Percentiles rank a stretch among this genome's conserved stretches.
phyloP scores from a whole-genome alignment of 306 rosid species.

The Mimosa pudica region DNA sequence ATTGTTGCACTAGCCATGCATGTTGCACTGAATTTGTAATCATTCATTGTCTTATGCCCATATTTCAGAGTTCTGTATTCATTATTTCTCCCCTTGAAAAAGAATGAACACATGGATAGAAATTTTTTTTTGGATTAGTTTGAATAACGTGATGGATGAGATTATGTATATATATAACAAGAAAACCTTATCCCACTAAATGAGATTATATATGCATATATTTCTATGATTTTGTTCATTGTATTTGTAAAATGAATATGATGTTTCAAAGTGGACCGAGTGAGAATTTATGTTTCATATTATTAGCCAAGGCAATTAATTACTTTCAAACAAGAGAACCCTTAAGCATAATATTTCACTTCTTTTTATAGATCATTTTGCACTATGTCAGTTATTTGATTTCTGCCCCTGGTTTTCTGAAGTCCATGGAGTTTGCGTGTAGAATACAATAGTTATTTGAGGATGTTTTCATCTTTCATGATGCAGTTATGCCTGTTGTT shows the following conservation, averaged over 20 bases:
- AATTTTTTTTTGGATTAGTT: not conserved
- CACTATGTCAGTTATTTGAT: not conserved
- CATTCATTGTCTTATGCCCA: not conserved
- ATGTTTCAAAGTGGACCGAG: conserved; percentile 22
- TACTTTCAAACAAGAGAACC: not conserved
- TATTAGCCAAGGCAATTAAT: not conserved
- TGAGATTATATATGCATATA: no score
- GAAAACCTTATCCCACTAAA: no score
- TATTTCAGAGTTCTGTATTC: not conserved
- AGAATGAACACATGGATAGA: not conserved
- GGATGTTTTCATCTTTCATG: conserved; percentile 20
- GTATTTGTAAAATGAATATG: conserved; percentile 4
- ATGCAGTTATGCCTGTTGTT: conserved; percentile 88
- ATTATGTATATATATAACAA: not conserved
- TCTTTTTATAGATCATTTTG: not conserved
- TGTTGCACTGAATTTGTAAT: not conserved
- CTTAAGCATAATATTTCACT: not conserved
- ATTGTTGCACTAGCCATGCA: not conserved
- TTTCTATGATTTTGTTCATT: conserved; percentile 5
- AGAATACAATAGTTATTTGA: conserved; percentile 9
- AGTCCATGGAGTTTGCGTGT: not conserved
- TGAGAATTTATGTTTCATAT: conserved; percentile 24
- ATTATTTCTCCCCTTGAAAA: not conserved
- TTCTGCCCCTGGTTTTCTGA: not conserved
- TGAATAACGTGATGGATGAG: conserved; percentile 6